Base-by-base conservation (phyloP, 2,329 filamentous ascomycete genomes). In the Pseudogymnoascus sp. region DNA sequence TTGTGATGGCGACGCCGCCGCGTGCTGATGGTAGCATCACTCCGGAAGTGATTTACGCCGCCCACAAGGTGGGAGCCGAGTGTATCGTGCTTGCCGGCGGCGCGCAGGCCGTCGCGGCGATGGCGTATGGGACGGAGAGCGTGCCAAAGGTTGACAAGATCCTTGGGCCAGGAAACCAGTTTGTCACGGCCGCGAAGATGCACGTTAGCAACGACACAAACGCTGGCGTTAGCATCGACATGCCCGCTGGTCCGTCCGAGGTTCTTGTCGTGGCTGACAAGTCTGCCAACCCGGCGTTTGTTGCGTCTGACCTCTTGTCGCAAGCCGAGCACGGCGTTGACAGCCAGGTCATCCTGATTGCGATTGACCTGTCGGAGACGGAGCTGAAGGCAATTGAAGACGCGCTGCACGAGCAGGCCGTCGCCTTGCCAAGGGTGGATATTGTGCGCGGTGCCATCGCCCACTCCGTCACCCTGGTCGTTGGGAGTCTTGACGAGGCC, bases 141-240 rank as follows among this genome's bases (percentile, higher is more conserved):
- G 86, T 99, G 61, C 90, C 82, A 75, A 99, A 99, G 80, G 95
- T 99, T 6, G 95, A 99, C 81, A 99, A 99, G 84, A 97, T 99
- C 70, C 85, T 97, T 11, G 95, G 95, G 0, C 95, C 95, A 2
- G 95, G 95, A 37, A 99, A 99, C 77, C 95, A 97, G 76, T 99
- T 97, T 73, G 95, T 99, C 42, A 99, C 95, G 0, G 95, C 95
- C 0, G 95, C 91, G 61, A 99, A 99, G 84, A 99, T 99, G 95
- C 83, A 93, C 70, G 95, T 99, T 47, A 91, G 89, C 76, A 99
- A 99, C 76, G 95, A 99, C 74, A 97, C 95, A 50, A 96, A 92
- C 65, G 95, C 95, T 11, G 90, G 91, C 21, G 93, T 97, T 42
- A 88, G 91, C 76, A 99, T 99, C 71, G 95, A 99, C 74, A 99